Evolutionary conservation across 106 monocot species (phyloP).

Genomic region (Hemerocallis citrina): DNA sequence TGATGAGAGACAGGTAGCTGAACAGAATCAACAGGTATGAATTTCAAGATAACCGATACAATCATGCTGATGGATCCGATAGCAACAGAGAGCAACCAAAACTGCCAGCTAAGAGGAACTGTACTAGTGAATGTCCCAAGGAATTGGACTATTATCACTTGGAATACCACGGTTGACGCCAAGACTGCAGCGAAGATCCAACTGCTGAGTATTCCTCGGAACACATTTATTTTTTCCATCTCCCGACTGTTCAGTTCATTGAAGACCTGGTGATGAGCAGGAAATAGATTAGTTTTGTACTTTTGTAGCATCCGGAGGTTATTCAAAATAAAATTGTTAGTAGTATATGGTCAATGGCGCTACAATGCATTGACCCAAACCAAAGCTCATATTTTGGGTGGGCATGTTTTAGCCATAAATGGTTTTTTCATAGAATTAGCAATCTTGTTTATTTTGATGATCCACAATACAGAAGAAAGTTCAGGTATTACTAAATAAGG

Average conservation of each 20-base stretch:
- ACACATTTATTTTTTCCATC: slow-evolving; percentile 84
- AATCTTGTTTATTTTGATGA: background rate
- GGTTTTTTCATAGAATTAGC: background rate
- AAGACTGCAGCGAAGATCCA: slow-evolving; percentile 66
- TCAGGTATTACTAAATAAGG: too few relatives aligned
- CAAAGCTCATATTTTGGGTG: background rate
- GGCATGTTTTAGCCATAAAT: background rate
- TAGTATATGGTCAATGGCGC: background rate
- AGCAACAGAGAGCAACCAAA: slow-evolving; percentile 62
- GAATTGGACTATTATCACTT: slow-evolving; percentile 74
- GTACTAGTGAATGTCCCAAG: slow-evolving; percentile 79
- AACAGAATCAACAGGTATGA: slow-evolving; percentile 46
- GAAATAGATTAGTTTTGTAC: too few relatives aligned
- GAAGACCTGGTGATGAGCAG: slow-evolving; percentile 49
- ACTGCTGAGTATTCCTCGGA: slow-evolving; percentile 64
- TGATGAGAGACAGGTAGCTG: slow-evolving; percentile 4
- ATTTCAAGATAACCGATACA: slow-evolving; percentile 57
- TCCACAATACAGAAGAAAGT: too few relatives aligned
- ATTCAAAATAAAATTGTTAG: background rate
- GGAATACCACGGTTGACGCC: slow-evolving; percentile 50
- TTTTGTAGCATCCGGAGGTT: too few relatives aligned
- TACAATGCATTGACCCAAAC: background rate
- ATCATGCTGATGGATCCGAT: slow-evolving; percentile 71
- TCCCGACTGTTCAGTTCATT: slow-evolving; percentile 92
- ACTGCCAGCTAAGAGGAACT: slow-evolving; percentile 55